A percentile compares a stretch with the other conserved stretches of the same genome.
Evolutionary conservation across 768 basidiomycete species (phyloP).

Genomic region (Rhodosporidiobolus sp.): DNA sequence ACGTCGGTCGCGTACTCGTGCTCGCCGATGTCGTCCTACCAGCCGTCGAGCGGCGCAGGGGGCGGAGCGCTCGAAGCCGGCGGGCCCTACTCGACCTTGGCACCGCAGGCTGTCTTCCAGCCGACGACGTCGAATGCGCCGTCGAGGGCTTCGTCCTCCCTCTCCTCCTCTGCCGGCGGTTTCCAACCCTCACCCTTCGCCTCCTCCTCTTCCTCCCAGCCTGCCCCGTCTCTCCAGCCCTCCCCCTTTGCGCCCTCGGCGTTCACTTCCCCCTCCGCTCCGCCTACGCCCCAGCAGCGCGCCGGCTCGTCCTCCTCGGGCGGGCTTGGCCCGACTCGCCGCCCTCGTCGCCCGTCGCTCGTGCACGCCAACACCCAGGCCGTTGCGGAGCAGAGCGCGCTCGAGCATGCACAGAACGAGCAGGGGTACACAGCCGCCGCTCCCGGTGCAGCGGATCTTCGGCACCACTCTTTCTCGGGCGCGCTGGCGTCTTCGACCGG

Average conservation of each 20-base stretch:
- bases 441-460: not conserved
- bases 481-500: not conserved
- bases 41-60: too few relatives aligned
- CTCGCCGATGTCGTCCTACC: too few relatives aligned
- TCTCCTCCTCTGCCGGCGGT: not conserved
- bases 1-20: too few relatives aligned
- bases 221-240: not conserved
- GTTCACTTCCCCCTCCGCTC: too few relatives aligned
- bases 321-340: too few relatives aligned
- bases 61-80: too few relatives aligned
- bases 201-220: not conserved
- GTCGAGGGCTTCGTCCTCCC: not conserved
- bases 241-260: too few relatives aligned
- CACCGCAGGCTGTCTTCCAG: too few relatives aligned
- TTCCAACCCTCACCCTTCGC: not conserved
- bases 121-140: too few relatives aligned
- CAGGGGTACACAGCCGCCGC: too few relatives aligned
- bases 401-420: not conserved
- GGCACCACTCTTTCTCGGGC: conserved; percentile 8
- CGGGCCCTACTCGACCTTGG: too few relatives aligned
- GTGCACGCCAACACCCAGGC: conserved; percentile 3
- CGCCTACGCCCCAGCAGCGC: not conserved
- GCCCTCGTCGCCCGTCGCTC: not conserved
- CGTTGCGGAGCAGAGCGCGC: not conserved
- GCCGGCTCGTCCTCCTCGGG: not conserved